Conservation (phyloP, 371 early-diverging fungal genomes). For the Mucor saturninus region DNA sequence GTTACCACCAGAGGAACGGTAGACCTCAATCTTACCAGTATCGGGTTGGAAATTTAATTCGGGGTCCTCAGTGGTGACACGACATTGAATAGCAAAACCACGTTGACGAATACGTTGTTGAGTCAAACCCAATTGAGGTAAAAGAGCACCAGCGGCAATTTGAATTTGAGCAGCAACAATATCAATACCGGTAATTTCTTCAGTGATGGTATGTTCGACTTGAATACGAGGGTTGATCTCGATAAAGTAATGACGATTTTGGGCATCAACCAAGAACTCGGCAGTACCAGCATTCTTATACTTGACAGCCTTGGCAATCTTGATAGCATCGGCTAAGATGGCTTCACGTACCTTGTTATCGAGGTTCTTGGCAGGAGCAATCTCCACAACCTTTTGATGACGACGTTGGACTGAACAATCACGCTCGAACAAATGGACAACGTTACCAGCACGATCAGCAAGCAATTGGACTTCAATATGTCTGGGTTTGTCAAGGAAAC, state of each 20-base stretch:
- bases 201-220: constrained; percentile 93
- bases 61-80: constrained; percentile 95
- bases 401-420: constrained; percentile 99
- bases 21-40: constrained; percentile 92
- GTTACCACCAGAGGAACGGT: constrained; percentile 86
- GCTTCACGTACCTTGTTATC: constrained; percentile 70
- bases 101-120: constrained; percentile 82
- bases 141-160: constrained; percentile 86
- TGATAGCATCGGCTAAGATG: constrained; percentile 90
- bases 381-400: constrained; percentile 97
- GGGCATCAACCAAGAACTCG: constrained; percentile 93
- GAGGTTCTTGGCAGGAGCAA: constrained; percentile 85
- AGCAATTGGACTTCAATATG: constrained; percentile 98
- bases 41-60: constrained; percentile 91
- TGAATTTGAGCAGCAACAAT: constrained; percentile 91
- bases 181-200: constrained; percentile 95
- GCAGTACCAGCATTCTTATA: constrained; percentile 98
- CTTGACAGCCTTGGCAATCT: constrained; percentile 84
- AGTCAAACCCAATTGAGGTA: constrained; percentile 80
- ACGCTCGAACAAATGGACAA: constrained; percentile 90
- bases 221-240: constrained; percentile 96
- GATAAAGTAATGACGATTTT: constrained; percentile 92
- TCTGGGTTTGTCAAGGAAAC: constrained; percentile 89
- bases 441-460: constrained; percentile 89
- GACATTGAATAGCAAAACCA: constrained; percentile 93